phyloP scores from a whole-genome alignment of 345 rosid genomes.

The Salix brachista region DNA sequence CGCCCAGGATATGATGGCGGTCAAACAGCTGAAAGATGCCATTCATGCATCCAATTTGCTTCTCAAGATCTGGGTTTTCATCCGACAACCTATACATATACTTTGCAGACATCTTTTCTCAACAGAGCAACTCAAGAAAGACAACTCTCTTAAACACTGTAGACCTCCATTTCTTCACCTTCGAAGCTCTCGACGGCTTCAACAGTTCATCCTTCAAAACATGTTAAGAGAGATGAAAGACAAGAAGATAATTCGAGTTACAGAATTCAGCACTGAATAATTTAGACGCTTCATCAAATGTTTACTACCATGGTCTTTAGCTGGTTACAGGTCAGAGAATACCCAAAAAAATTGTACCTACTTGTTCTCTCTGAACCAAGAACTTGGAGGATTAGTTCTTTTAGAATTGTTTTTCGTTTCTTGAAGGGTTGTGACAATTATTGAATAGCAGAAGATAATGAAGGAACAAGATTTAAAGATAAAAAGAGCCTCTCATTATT shows the following conservation, averaged over 20 bases:
- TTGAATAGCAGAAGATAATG: conserved; percentile 14
- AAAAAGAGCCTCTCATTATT: conserved; percentile 20
- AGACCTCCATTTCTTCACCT: not conserved
- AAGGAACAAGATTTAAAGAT: conserved; percentile 16
- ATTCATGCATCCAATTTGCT: conserved; percentile 86
- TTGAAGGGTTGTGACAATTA: conserved; percentile 7
- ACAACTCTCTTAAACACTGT: not conserved
- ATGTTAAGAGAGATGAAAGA: not conserved
- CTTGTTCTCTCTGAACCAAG: not conserved
- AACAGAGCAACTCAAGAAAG: not conserved
- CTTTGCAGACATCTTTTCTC: conserved; percentile 60
- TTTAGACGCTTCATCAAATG: not conserved
- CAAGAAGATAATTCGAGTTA: not conserved
- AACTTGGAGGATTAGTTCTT: not conserved
- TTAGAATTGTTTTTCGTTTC: not conserved
- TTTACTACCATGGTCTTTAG: not conserved
- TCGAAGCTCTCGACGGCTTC: not conserved
- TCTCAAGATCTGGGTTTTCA: conserved; percentile 64
- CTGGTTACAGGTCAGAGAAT: not conserved
- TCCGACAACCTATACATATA: conserved; percentile 55
- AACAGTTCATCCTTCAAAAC: not conserved
- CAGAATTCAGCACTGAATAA: not conserved
- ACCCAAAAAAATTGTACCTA: not conserved
- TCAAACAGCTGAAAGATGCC: conserved; percentile 80
- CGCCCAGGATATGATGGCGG: conserved; percentile 50